A percentile compares a stretch with the other conserved stretches of the same genome.
These are phyloP conservation scores for Epichloe brachyelytri DNA, from an alignment of 2,329 filamentous ascomycete genomes.

Conservation along the genomic window DNA sequence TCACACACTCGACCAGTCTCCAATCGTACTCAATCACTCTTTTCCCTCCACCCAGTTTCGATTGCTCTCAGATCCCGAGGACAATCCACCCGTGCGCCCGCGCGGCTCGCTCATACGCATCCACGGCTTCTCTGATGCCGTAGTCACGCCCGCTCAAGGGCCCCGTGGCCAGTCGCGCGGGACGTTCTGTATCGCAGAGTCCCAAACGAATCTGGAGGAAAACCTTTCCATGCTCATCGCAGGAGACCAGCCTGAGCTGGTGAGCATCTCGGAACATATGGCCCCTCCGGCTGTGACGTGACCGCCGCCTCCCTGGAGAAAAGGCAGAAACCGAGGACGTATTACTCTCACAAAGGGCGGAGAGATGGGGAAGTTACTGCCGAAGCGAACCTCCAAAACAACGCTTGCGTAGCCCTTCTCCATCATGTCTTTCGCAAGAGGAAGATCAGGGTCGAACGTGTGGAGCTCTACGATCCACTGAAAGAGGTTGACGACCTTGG, in stretches of 20 bases:
- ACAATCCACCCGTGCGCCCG: constrained; percentile 58
- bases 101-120: constrained; percentile 58
- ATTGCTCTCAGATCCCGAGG: constrained; percentile 43
- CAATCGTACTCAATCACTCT: not conserved
- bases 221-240: constrained; percentile 62
- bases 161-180: constrained; percentile 49
- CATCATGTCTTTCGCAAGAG: constrained; percentile 65
- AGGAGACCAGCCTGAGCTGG: constrained; percentile 69
- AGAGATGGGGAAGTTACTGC: constrained; percentile 58
- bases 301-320: constrained; percentile 62
- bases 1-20: not conserved
- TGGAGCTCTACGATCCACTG: constrained; percentile 90
- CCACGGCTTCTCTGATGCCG: constrained; percentile 53
- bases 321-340: constrained; percentile 64
- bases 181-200: constrained; percentile 56
- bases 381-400: constrained; percentile 72
- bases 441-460: constrained; percentile 57
- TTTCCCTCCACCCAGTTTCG: constrained; percentile 7
- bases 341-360: constrained; percentile 80
- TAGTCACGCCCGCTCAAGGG: constrained; percentile 37
- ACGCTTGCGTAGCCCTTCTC: constrained; percentile 47
- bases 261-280: constrained; percentile 73
- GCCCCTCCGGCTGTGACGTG: constrained; percentile 78
- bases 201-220: constrained; percentile 71
- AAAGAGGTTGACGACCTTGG: constrained; percentile 59